phyloP scores from a whole-genome alignment of 192 early-diverging fungal species.

The Coemansia sp. region DNA sequence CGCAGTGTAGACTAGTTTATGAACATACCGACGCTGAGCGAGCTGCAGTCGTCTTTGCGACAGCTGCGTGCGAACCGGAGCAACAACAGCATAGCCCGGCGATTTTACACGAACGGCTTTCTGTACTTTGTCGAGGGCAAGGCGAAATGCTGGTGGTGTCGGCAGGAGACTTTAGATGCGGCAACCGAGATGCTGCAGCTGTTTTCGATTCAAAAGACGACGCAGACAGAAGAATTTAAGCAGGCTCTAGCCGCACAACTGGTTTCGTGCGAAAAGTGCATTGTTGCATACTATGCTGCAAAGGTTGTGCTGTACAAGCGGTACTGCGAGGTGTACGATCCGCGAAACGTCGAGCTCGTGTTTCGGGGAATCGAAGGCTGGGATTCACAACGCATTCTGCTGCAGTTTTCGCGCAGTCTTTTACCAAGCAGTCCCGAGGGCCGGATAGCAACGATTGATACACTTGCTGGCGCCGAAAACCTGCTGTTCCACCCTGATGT shows the following conservation, averaged over 20 bases:
- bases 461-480: constrained; percentile 13
- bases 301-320: constrained; percentile 22
- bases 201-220: constrained; percentile 26
- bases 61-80: constrained; percentile 7
- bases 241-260: constrained; percentile 28
- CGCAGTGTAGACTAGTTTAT: background rate
- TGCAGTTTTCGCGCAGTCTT: constrained; percentile 1
- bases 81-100: background rate
- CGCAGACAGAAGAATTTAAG: constrained; percentile 14
- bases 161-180: constrained; percentile 9
- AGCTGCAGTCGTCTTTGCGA: constrained; percentile 15
- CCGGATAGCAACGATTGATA: constrained; percentile 13
- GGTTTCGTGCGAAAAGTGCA: constrained; percentile 34
- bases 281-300: constrained; percentile 30
- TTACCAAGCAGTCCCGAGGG: constrained; percentile 2
- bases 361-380: constrained; percentile 23
- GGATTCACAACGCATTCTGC: constrained; percentile 33
- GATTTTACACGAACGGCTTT: constrained; percentile 27
- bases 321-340: constrained; percentile 23
- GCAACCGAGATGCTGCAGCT: constrained; percentile 48
- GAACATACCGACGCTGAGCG: constrained; percentile 6
- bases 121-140: constrained; percentile 38
- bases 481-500: constrained; percentile 19
- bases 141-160: constrained; percentile 53
- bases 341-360: constrained; percentile 9